These are phyloP conservation scores for Podospora fimiseda DNA, from an alignment of 495 filamentous ascomycete species.

Conservation along the genomic window DNA sequence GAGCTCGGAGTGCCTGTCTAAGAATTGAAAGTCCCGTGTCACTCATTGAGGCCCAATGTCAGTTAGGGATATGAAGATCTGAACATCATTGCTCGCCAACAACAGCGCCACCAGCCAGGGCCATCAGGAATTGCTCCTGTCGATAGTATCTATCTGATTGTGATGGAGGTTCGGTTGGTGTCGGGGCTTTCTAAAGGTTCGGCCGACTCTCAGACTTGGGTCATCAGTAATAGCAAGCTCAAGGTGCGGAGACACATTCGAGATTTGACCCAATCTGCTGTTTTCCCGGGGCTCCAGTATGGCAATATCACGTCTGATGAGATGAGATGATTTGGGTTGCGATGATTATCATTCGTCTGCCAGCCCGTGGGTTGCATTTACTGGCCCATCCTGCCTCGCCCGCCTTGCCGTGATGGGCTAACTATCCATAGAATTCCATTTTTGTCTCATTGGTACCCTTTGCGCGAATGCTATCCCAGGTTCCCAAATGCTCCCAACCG, in stretches of 20 bases:
- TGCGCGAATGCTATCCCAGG: constrained; percentile 15
- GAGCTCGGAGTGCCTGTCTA: neutral
- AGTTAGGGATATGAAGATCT: too few species aligned
- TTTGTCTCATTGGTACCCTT: constrained; percentile 10
- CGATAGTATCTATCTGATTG: too few species aligned
- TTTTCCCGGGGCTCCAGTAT: constrained; percentile 12
- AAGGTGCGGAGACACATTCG: neutral
- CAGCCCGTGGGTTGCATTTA: neutral
- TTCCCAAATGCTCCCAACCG: constrained; percentile 4
- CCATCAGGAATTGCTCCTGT: too few species aligned
- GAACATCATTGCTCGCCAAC: too few species aligned
- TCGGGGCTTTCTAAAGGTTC: too few species aligned
- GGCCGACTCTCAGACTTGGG: neutral
- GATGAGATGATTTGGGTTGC: too few species aligned
- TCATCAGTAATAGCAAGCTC: constrained; percentile 1
- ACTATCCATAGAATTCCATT: constrained; percentile 1
- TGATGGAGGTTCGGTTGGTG: too few species aligned
- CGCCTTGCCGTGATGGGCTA: neutral
- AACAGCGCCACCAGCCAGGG: too few species aligned
- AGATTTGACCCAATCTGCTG: constrained; percentile 13
- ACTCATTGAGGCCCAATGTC: constrained; percentile 15
- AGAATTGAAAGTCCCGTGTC: neutral
- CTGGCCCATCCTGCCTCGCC: neutral
- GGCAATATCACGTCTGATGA: constrained; percentile 3
- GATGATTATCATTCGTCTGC: too few species aligned